phyloP scores from a whole-genome alignment of 2,329 filamentous ascomycete species.

The Colletotrichum navitas region DNA sequence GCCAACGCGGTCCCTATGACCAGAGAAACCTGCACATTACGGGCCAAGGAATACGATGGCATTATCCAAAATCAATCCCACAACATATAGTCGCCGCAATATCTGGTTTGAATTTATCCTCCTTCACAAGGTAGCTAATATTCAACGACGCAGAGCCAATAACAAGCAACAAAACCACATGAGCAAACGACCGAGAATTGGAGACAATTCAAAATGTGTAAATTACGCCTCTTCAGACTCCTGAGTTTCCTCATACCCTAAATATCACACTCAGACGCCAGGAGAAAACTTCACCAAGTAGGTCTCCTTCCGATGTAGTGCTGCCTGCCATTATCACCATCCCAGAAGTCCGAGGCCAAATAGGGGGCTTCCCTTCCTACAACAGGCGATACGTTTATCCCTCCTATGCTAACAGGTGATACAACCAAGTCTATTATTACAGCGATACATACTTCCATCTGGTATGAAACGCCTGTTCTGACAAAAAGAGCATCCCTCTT shows the following conservation, averaged over 20 bases:
- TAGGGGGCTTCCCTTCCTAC: slow-evolving; percentile 20
- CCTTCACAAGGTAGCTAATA: too few relatives aligned
- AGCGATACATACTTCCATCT: slow-evolving; percentile 45
- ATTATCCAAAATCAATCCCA: too few relatives aligned
- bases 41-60: background rate
- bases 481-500: slow-evolving; percentile 33
- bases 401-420: slow-evolving; percentile 43
- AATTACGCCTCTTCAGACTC: slow-evolving; percentile 42
- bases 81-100: too few relatives aligned
- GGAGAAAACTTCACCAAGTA: slow-evolving; percentile 27
- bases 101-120: background rate
- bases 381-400: slow-evolving; percentile 16
- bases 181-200: background rate
- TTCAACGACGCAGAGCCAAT: background rate
- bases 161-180: background rate
- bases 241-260: slow-evolving; percentile 41
- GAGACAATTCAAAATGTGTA: slow-evolving; percentile 39
- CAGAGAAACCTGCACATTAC: background rate
- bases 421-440: slow-evolving; percentile 50
- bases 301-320: slow-evolving; percentile 9
- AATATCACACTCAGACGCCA: slow-evolving; percentile 38
- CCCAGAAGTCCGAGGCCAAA: slow-evolving; percentile 32
- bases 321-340: slow-evolving; percentile 30
- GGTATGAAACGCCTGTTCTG: slow-evolving; percentile 35
- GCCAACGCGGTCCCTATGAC: background rate